Percentiles rank a stretch among this genome's conserved stretches.
These are phyloP conservation scores for Aureobasidium vineae DNA, from an alignment of 2,329 filamentous ascomycete species.

Conservation along the genomic window DNA sequence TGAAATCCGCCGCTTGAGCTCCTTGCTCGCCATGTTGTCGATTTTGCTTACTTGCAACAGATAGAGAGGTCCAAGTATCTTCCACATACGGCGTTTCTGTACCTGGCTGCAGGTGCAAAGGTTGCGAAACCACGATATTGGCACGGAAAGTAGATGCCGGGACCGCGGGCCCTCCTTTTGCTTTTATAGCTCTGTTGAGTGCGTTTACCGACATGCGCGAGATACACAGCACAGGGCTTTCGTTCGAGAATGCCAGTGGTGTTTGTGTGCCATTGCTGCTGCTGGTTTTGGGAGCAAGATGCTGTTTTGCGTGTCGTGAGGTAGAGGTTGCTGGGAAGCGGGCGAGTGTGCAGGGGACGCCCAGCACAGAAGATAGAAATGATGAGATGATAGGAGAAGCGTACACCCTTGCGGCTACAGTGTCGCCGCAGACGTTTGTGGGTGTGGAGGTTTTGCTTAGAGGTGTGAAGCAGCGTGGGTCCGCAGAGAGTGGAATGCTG, in stretches of 20 bases:
- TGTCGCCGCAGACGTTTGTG: conserved; percentile 80
- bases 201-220: conserved; percentile 74
- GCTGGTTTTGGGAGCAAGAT: conserved; percentile 51
- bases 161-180: conserved; percentile 62
- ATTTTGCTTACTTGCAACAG: neutral
- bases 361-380: conserved; percentile 76
- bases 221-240: conserved; percentile 87
- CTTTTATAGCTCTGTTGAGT: conserved; percentile 70
- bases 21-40: too few species aligned
- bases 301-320: conserved; percentile 69
- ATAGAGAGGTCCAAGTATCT: conserved; percentile 69
- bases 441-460: conserved; percentile 36
- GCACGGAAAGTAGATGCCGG: conserved; percentile 77
- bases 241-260: conserved; percentile 81
- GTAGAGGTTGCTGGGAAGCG: conserved; percentile 70
- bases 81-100: conserved; percentile 67
- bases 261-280: conserved; percentile 30
- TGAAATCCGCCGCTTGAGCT: conserved; percentile 58
- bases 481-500: conserved; percentile 62
- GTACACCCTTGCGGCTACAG: conserved; percentile 69
- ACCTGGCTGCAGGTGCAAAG: conserved; percentile 44
- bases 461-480: conserved; percentile 57
- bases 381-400: conserved; percentile 61
- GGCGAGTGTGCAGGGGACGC: conserved; percentile 77
- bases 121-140: conserved; percentile 73